These are phyloP conservation scores for Fonsecaea multimorphosa DNA, from an alignment of 2,329 filamentous ascomycete genomes.

Conservation along the genomic window DNA sequence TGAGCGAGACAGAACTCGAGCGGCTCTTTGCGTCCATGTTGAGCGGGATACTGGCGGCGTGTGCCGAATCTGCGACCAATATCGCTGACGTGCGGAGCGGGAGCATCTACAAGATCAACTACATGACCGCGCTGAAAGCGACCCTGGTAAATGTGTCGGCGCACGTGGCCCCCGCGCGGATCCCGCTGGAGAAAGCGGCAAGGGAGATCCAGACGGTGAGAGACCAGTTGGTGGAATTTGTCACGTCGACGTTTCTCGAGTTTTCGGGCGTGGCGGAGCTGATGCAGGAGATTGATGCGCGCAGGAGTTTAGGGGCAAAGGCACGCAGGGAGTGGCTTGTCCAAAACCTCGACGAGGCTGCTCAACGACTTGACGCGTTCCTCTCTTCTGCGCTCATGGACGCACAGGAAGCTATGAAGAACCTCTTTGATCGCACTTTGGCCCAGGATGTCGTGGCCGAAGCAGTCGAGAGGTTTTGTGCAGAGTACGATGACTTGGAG, in stretches of 20 bases:
- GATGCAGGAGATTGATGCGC: conserved; percentile 31
- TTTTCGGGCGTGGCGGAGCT: conserved; percentile 34
- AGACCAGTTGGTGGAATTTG: conserved; percentile 27
- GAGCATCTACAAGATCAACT: conserved; percentile 59
- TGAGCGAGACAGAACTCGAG: conserved; percentile 69
- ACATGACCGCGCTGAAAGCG: conserved; percentile 59
- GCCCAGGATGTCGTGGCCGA: conserved; percentile 79
- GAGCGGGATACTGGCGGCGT: conserved; percentile 82
- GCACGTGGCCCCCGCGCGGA: conserved; percentile 45
- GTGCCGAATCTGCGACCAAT: conserved; percentile 66
- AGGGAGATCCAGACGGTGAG: conserved; percentile 31
- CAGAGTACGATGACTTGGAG: conserved; percentile 78
- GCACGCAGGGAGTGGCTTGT: conserved; percentile 40
- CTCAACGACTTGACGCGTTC: conserved; percentile 82
- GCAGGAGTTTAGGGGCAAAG: conserved; percentile 9
- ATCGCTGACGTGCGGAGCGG: conserved; percentile 46
- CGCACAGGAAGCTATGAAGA: conserved; percentile 78
- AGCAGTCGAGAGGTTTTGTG: conserved; percentile 82
- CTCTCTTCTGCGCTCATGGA: conserved; percentile 92
- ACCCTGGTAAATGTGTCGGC: conserved; percentile 62
- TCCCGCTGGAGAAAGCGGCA: conserved; percentile 30
- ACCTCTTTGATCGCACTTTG: conserved; percentile 73
- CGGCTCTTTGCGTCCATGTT: conserved; percentile 81
- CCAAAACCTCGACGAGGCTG: conserved; percentile 62
- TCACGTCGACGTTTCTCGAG: conserved; percentile 32